These are phyloP conservation scores for Vitis amurensis DNA, from an alignment of 164 flowering plant genomes.

Conservation along the genomic window DNA sequence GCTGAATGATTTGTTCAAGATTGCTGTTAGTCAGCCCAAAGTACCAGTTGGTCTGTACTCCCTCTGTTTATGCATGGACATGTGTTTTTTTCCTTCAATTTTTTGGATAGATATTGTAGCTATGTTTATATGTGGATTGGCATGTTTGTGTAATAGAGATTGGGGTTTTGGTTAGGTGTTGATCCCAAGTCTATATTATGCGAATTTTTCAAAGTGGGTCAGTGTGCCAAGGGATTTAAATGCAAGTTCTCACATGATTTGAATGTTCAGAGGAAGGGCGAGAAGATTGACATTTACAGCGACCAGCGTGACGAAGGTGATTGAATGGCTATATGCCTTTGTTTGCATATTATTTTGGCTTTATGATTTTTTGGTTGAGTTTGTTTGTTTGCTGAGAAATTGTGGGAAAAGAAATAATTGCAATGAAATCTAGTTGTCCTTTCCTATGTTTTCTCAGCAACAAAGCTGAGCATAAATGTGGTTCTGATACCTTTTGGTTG, in stretches of 20 bases:
- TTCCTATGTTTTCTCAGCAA: neutral
- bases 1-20: conserved; percentile 84
- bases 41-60: conserved; percentile 74
- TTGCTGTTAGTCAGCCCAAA: conserved; percentile 94
- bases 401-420: too few species aligned
- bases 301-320: conserved; percentile 88
- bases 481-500: conserved; percentile 4
- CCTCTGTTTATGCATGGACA: neutral
- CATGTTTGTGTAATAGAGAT: neutral
- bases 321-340: neutral
- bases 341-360: neutral
- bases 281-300: conserved; percentile 90
- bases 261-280: conserved; percentile 93
- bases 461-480: neutral
- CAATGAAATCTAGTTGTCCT: too few species aligned
- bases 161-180: conserved; percentile 62
- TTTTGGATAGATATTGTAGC: neutral
- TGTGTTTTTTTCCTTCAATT: neutral
- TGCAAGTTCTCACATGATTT: conserved; percentile 98
- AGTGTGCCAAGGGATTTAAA: conserved; percentile 92
- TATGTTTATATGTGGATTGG: neutral
- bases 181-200: conserved; percentile 98
- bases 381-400: neutral
- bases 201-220: conserved; percentile 90
- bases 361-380: neutral